Percentiles rank a stretch among this genome's conserved stretches.
Evolutionary conservation across 2,329 filamentous ascomycete genomes (phyloP).

Genomic region (Ophiostoma himal-ulmi): DNA sequence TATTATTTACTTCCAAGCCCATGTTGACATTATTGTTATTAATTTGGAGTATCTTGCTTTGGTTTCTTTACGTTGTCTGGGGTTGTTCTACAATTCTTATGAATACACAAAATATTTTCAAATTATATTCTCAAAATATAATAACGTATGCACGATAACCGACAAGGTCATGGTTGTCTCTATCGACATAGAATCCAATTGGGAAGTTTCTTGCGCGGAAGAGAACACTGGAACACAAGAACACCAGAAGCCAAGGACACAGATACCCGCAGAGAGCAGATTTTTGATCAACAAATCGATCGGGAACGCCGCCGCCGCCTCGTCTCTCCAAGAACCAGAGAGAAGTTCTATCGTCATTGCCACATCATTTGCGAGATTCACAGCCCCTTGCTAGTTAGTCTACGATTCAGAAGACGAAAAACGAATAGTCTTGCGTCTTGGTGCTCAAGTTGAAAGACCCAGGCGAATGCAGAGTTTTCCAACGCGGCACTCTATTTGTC

Average conservation of each 20-base stretch:
- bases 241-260: background rate
- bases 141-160: too few species aligned
- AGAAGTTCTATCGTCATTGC: background rate
- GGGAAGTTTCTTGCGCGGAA: slow-evolving; percentile 2
- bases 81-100: too few species aligned
- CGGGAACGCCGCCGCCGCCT: background rate
- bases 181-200: background rate
- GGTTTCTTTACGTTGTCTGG: background rate
- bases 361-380: slow-evolving; percentile 12
- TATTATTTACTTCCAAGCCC: too few species aligned
- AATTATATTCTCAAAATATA: too few species aligned
- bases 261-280: background rate
- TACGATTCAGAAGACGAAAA: slow-evolving; percentile 9
- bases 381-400: slow-evolving; percentile 8
- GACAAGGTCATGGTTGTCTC: background rate
- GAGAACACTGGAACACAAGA: background rate
- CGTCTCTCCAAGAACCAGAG: background rate
- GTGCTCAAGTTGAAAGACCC: background rate
- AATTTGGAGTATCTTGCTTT: background rate
- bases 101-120: background rate
- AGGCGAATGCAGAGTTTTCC: background rate
- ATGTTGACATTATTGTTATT: too few species aligned
- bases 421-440: background rate
- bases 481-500: background rate
- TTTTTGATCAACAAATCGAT: background rate